A percentile compares a stretch with the other conserved stretches of the same genome.
These are phyloP conservation scores for Fagopyrum homotropicum DNA, from an alignment of 148 eudicot species.

Conservation along the genomic window DNA sequence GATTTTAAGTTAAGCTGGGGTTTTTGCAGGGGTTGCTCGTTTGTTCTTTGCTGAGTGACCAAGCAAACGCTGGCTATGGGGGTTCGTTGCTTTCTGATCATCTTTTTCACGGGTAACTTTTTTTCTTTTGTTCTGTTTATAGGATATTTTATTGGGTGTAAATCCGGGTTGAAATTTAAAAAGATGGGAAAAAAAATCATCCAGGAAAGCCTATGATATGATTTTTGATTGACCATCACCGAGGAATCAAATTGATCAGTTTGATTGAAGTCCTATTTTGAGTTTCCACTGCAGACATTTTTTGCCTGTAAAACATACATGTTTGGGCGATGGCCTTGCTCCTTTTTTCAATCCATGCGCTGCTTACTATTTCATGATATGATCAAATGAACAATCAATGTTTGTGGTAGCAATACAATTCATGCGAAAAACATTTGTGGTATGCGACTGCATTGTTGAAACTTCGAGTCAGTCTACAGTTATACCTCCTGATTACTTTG, in stretches of 20 bases:
- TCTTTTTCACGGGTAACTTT: not conserved
- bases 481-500: not conserved
- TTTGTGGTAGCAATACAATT: not conserved
- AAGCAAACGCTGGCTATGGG: slow-evolving; percentile 4
- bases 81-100: not conserved
- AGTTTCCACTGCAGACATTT: not conserved
- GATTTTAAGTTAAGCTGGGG: not conserved
- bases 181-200: not conserved
- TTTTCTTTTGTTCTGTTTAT: not conserved
- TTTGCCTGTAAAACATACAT: not conserved
- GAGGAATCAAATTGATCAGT: not conserved
- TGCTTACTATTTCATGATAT: not conserved
- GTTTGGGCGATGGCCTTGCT: not conserved
- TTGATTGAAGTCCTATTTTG: not conserved
- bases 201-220: not conserved
- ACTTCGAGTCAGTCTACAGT: not conserved
- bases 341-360: not conserved
- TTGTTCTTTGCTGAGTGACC: slow-evolving; percentile 5
- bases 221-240: not conserved
- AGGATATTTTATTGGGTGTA: not conserved
- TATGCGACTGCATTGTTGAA: not conserved
- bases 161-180: not conserved
- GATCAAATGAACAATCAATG: not conserved
- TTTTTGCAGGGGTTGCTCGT: slow-evolving; percentile 12
- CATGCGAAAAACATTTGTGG: not conserved